A percentile compares a stretch with the other conserved stretches of the same genome.
Conservation (phyloP, 495 filamentous ascomycete genomes). For the Lineolata rhizophorae region DNA sequence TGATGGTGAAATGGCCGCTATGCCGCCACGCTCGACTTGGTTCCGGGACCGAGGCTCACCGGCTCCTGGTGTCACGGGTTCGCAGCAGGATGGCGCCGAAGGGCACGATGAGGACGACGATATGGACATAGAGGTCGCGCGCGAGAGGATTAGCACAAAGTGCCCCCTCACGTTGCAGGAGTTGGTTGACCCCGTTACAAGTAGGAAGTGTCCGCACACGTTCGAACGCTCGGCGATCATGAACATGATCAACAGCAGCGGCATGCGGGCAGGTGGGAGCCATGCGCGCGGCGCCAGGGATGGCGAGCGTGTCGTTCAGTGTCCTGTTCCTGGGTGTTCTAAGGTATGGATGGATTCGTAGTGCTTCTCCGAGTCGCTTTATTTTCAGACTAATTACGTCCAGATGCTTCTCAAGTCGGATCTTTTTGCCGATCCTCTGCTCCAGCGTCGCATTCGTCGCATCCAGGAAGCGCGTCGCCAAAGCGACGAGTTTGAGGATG, state of each 20-base stretch:
- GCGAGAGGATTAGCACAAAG: constrained; percentile 46
- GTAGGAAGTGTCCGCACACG: constrained; percentile 55
- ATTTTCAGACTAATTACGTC: background rate
- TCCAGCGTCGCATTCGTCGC: constrained; percentile 19
- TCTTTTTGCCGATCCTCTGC: constrained; percentile 16
- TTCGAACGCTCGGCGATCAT: constrained; percentile 58
- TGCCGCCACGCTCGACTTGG: constrained; percentile 53
- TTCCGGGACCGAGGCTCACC: constrained; percentile 26
- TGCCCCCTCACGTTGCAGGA: constrained; percentile 60
- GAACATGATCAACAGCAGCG: constrained; percentile 31
- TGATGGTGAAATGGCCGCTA: constrained; percentile 33
- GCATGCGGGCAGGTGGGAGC: constrained; percentile 11
- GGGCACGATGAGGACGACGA: constrained; percentile 26
- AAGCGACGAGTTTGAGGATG: constrained; percentile 9
- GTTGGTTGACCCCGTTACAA: constrained; percentile 57
- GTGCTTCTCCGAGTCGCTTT: background rate
- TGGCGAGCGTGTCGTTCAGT: constrained; percentile 12
- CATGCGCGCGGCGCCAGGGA: background rate
- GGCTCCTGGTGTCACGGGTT: constrained; percentile 15
- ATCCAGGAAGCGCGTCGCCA: constrained; percentile 14
- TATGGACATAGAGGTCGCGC: constrained; percentile 54
- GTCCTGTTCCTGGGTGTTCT: constrained; percentile 21
- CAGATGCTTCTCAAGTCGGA: constrained; percentile 17
- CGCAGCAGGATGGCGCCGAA: constrained; percentile 5
- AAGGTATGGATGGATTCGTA: too few species aligned